Evolutionary conservation across 148 eudicot species (phyloP), one percentile per base, ranked within the genome.

Genomic region (Amaranthus palmeri): DNA sequence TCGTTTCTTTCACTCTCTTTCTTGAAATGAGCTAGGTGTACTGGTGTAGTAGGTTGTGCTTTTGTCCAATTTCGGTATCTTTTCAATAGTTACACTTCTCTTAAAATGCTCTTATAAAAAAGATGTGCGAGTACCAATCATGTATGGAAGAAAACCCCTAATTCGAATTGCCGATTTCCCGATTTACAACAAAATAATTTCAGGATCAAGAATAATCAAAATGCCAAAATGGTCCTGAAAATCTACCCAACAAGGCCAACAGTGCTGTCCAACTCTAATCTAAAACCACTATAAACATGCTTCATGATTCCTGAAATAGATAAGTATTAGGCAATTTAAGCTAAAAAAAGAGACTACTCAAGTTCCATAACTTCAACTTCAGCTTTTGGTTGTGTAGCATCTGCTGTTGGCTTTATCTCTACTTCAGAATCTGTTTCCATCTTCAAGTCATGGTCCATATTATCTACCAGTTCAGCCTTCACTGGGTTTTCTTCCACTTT

Each of bases 291-390:
- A 71, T 75, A 10, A 59, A 75, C 78, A 75, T 43, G 59, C 66
- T 68, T 42, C 10, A 4, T 10, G 52, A 48, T 40, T 47, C 45
- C 52, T 6, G 57, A 49, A 14, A 50, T 9, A 46, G 5, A 25
- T 25, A 25, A 25, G 36, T 25, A 25, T 25, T 42, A 4, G 52
- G 43, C 4, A 36, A 25, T 54, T 17, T 45, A 10, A 10, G 64
- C 40, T 65, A 46, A 45, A 25, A 25, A 25, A 0, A 8, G 47
- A 60, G 61, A 67, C 62, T 80, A 86, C 81, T 84, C 83, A 52
- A 84, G 68, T 40, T 84, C 87, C 87, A 86, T 83, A 54, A 74
- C 81, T 65, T 83, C 85, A 68, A 47, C 83, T 68, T 81, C 80
- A 42, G 53, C 71, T 68, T 76, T 76, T 47, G 62, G 3, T 51